phyloP scores from a whole-genome alignment of 352 stramenopile species.

The Saprolegnia parasitica region DNA sequence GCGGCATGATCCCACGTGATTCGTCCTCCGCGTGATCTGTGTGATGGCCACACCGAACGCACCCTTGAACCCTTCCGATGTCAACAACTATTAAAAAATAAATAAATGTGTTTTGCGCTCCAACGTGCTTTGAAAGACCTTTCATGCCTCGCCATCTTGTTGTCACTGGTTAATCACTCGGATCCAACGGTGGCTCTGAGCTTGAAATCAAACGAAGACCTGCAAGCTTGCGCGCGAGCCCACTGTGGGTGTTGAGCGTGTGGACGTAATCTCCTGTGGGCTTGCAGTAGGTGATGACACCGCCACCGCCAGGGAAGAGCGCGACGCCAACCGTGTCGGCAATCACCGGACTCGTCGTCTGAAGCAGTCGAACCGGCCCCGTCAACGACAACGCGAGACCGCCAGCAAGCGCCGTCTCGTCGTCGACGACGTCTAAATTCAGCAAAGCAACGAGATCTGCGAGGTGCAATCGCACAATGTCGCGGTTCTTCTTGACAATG shows the following conservation, averaged over 20 bases:
- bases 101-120: too few species aligned
- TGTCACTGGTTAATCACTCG: too few species aligned
- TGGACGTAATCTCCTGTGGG: constrained; percentile 43
- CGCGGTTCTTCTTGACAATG: constrained; percentile 53
- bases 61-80: too few species aligned
- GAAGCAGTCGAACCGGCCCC: neutral
- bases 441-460: constrained; percentile 7
- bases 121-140: too few species aligned
- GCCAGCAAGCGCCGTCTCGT: neutral
- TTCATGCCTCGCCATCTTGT: too few species aligned
- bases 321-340: constrained; percentile 50
- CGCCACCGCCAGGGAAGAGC: constrained; percentile 47
- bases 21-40: too few species aligned
- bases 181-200: too few species aligned
- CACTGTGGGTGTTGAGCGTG: constrained; percentile 60
- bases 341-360: constrained; percentile 17
- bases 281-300: constrained; percentile 70
- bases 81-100: too few species aligned
- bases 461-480: constrained; percentile 7
- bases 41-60: too few species aligned
- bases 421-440: neutral
- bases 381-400: neutral
- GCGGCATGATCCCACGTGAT: too few species aligned
- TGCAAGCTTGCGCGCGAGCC: constrained; percentile 49
- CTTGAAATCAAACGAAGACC: constrained; percentile 33